A percentile compares a stretch with the other conserved stretches of the same genome.
These are phyloP conservation scores for Pythium aphanidermatum DNA, from an alignment of 352 stramenopile genomes.

Conservation along the genomic window DNA sequence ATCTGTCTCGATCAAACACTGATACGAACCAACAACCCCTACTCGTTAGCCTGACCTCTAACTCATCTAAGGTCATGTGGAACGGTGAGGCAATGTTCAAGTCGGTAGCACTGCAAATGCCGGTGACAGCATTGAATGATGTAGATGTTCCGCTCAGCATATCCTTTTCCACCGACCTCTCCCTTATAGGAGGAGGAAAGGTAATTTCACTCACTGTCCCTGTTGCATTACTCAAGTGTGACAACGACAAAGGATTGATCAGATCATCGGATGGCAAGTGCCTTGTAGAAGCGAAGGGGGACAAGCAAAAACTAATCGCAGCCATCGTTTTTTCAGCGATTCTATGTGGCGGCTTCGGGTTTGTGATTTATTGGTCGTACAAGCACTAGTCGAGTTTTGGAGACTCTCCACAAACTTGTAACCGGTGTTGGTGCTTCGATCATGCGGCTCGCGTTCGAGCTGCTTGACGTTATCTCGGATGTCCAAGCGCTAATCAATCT, in stretches of 20 bases:
- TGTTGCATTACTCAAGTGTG: constrained; percentile 6
- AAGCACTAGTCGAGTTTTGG: constrained; percentile 15
- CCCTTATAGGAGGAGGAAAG: neutral
- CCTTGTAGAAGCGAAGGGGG: constrained; percentile 8
- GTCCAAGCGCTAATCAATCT: constrained; percentile 17
- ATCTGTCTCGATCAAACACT: neutral
- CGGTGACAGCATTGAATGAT: neutral
- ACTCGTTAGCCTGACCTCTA: neutral
- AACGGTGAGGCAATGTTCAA: constrained; percentile 4
- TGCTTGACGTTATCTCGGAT: constrained; percentile 19
- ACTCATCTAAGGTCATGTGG: neutral
- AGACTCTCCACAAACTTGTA: constrained; percentile 10
- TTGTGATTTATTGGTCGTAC: constrained; percentile 19
- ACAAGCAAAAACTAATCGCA: constrained; percentile 5
- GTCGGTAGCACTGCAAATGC: neutral
- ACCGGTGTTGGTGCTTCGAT: constrained; percentile 11
- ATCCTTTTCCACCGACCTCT: constrained; percentile 3
- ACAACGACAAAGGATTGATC: constrained; percentile 14
- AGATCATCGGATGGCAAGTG: constrained; percentile 8
- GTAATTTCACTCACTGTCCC: neutral
- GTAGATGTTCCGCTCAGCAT: constrained; percentile 2
- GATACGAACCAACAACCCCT: neutral
- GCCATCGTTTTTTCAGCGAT: constrained; percentile 13
- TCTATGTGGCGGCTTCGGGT: constrained; percentile 4
- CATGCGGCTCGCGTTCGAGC: constrained; percentile 13